These are phyloP conservation scores for Diaporthe helianthi DNA, from an alignment of 2,329 filamentous ascomycete species.

Conservation along the genomic window DNA sequence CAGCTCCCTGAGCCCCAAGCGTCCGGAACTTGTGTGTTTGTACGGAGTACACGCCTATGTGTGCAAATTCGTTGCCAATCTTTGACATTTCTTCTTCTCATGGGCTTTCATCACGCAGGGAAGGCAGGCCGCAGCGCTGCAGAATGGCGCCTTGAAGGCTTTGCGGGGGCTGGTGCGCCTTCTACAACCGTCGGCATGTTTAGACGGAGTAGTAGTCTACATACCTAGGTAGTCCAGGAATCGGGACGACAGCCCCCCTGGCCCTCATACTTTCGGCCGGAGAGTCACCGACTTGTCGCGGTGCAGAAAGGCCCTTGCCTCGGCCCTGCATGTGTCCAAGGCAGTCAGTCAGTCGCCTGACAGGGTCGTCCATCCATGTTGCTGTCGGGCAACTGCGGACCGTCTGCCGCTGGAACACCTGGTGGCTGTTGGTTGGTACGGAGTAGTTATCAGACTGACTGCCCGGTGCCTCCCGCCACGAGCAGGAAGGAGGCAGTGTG, in stretches of 20 bases:
- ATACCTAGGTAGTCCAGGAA: constrained; percentile 19
- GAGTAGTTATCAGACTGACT: background rate
- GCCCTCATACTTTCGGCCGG: constrained; percentile 27
- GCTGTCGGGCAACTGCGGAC: background rate
- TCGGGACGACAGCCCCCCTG: constrained; percentile 27
- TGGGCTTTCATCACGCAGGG: background rate
- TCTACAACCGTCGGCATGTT: constrained; percentile 24
- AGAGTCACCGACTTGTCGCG: constrained; percentile 30
- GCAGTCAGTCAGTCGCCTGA: constrained; percentile 2
- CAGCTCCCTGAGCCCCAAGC: background rate
- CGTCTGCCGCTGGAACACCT: background rate
- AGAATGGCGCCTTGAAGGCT: constrained; percentile 5
- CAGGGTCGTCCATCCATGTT: constrained; percentile 8
- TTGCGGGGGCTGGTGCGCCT: constrained; percentile 13
- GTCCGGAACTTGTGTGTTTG: background rate
- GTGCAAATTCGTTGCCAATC: constrained; percentile 7
- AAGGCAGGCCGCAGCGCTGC: constrained; percentile 1
- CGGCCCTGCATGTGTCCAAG: constrained; percentile 24
- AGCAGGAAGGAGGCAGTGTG: background rate
- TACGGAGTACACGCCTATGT: no score
- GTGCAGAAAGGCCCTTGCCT: constrained; percentile 19
- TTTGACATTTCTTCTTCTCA: background rate
- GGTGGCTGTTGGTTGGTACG: background rate
- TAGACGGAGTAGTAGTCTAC: no score
- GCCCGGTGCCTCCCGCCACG: background rate